These are phyloP conservation scores for Blastocystis hominis DNA, from an alignment of 352 stramenopile species.

Conservation along the genomic window DNA sequence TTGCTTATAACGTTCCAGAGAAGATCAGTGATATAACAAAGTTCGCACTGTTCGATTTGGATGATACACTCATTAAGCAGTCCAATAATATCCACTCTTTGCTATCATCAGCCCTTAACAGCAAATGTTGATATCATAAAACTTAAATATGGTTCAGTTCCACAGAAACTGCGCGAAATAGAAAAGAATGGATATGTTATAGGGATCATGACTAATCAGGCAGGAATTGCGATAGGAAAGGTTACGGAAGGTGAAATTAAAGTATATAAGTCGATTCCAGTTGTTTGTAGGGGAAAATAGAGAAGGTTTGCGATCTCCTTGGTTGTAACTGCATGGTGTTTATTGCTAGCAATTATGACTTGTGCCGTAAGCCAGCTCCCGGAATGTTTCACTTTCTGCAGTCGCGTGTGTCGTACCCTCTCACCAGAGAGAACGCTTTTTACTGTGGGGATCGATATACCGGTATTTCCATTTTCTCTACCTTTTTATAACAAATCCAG, in stretches of 20 bases:
- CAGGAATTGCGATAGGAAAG: neutral
- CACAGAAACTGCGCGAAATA: neutral
- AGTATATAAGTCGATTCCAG: neutral
- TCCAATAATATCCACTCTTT: neutral
- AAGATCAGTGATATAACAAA: neutral
- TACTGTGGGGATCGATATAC: constrained; percentile 15
- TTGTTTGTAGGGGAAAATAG: constrained; percentile 19
- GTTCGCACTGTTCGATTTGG: constrained; percentile 39
- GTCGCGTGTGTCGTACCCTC: neutral
- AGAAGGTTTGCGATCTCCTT: constrained; percentile 9
- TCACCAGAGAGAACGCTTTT: neutral
- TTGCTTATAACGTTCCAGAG: neutral
- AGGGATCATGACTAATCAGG: constrained; percentile 24
- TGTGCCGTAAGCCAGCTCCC: neutral
- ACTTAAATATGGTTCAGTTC: neutral
- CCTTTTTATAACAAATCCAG: neutral
- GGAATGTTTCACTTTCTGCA: constrained; percentile 48
- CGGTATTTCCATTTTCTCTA: neutral
- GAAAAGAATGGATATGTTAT: constrained; percentile 16
- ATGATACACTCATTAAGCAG: constrained; percentile 17
- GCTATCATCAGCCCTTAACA: neutral
- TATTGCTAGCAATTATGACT: constrained; percentile 5
- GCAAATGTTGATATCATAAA: neutral
- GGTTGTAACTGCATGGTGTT: neutral
- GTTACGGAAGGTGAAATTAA: neutral